Evolutionary conservation across 257 asterid genomes (phyloP).

Genomic region (Fraxinus americana): DNA sequence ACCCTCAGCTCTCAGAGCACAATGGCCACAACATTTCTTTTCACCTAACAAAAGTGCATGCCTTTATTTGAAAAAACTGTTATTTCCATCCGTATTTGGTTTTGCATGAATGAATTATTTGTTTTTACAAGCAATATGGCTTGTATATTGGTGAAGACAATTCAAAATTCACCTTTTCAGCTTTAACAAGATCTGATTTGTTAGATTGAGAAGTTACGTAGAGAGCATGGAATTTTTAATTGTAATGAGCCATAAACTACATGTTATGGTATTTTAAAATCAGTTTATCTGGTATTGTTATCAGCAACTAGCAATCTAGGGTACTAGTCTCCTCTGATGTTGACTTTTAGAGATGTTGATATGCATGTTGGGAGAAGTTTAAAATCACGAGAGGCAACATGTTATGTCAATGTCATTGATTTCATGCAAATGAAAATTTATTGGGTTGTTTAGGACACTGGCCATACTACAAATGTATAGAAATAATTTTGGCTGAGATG

Average conservation of each 20-base stretch:
- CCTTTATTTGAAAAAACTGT: background rate
- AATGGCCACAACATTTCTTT: background rate
- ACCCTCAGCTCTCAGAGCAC: background rate
- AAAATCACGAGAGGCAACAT: background rate
- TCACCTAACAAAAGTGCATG: background rate
- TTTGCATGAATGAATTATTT: background rate
- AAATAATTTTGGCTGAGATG: background rate
- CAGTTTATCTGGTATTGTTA: background rate
- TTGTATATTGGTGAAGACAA: background rate
- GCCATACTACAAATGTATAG: background rate
- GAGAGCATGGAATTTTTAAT: background rate
- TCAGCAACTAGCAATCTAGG: background rate
- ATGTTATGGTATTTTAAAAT: background rate
- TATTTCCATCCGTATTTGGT: background rate
- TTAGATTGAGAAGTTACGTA: background rate
- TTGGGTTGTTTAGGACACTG: background rate
- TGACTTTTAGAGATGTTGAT: background rate
- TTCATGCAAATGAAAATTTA: background rate
- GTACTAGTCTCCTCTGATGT: background rate
- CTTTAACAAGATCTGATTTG: background rate
- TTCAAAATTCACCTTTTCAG: background rate
- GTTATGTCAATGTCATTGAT: background rate
- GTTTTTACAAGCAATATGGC: background rate
- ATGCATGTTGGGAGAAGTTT: background rate
- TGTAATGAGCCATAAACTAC: background rate